Conservation (phyloP, 495 filamentous ascomycete species). For the Copromyces sp. region DNA sequence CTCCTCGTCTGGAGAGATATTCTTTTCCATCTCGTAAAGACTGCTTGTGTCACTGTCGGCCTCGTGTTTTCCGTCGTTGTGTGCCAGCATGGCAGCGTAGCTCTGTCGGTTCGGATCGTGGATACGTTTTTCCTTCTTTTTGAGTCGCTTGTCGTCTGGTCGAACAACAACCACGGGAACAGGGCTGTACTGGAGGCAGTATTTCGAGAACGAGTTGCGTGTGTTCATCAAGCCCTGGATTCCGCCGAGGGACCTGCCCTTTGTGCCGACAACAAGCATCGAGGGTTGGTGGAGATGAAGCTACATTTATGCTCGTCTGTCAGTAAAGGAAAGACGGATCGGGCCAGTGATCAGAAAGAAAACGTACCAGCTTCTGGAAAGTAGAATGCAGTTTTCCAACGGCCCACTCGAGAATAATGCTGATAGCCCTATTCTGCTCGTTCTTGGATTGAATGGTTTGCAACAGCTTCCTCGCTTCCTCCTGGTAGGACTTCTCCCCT, state of each 20-base stretch:
- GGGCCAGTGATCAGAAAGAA: not conserved
- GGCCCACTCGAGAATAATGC: constrained; percentile 77
- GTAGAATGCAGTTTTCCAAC: constrained; percentile 87
- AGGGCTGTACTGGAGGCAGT: constrained; percentile 90
- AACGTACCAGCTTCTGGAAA: constrained; percentile 81
- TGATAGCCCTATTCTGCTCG: constrained; percentile 73
- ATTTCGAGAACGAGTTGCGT: constrained; percentile 85
- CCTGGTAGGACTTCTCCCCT: constrained; percentile 67
- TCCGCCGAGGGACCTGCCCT: constrained; percentile 76
- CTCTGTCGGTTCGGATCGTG: constrained; percentile 67
- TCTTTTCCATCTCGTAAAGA: constrained; percentile 36
- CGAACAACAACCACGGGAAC: constrained; percentile 96
- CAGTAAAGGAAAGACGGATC: not conserved
- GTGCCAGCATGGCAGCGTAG: constrained; percentile 71
- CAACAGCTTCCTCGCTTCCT: constrained; percentile 67
- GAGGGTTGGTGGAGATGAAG: constrained; percentile 91
- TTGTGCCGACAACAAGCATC: constrained; percentile 90
- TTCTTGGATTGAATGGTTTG: constrained; percentile 79
- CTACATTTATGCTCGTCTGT: constrained; percentile 30
- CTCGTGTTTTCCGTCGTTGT: constrained; percentile 49
- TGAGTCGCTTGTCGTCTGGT: constrained; percentile 77
- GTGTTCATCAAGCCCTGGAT: constrained; percentile 78
- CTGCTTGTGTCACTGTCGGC: constrained; percentile 37
- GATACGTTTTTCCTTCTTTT: constrained; percentile 82
- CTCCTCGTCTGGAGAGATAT: constrained; percentile 48